phyloP scores from a whole-genome alignment of 352 stramenopile species.

The Phytopythium delawarense region DNA sequence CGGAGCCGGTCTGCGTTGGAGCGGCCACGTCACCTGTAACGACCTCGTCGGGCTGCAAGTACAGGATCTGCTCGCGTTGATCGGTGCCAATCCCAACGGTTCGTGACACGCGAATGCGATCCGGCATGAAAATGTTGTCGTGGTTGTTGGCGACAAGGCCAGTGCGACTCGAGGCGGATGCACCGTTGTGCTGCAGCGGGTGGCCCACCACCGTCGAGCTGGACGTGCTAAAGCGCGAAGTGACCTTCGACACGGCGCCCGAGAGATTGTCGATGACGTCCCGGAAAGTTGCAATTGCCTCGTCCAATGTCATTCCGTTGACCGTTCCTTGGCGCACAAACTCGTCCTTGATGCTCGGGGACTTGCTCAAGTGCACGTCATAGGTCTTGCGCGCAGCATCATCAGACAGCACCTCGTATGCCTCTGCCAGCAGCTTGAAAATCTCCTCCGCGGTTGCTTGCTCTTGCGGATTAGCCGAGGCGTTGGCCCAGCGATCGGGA shows the following conservation, averaged over 20 bases:
- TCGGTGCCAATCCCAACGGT: constrained; percentile 56
- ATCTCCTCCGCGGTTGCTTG: constrained; percentile 65
- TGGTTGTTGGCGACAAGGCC: constrained; percentile 73
- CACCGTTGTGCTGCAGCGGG: constrained; percentile 24
- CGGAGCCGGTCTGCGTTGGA: constrained; percentile 16
- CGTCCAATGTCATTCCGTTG: constrained; percentile 78
- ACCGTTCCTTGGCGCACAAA: constrained; percentile 78
- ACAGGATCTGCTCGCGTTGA: constrained; percentile 64
- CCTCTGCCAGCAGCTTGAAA: constrained; percentile 83
- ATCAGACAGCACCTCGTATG: constrained; percentile 81
- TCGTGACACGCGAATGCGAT: constrained; percentile 65
- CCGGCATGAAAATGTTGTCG: constrained; percentile 73
- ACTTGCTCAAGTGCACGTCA: constrained; percentile 50
- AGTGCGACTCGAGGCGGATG: constrained; percentile 21
- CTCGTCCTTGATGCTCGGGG: constrained; percentile 55
- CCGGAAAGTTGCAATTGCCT: constrained; percentile 76
- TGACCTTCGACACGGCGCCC: constrained; percentile 51
- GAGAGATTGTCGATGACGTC: constrained; percentile 67
- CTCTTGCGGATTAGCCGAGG: constrained; percentile 39
- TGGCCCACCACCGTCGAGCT: constrained; percentile 69
- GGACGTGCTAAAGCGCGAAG: constrained; percentile 57
- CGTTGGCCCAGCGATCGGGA: constrained; percentile 70
- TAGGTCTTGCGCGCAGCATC: constrained; percentile 52
- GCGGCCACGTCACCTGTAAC: constrained; percentile 48
- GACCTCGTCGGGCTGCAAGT: constrained; percentile 76